These are phyloP conservation scores for Zymoseptoria crescenta DNA, from an alignment of 2,329 filamentous ascomycete genomes.

Conservation along the genomic window DNA sequence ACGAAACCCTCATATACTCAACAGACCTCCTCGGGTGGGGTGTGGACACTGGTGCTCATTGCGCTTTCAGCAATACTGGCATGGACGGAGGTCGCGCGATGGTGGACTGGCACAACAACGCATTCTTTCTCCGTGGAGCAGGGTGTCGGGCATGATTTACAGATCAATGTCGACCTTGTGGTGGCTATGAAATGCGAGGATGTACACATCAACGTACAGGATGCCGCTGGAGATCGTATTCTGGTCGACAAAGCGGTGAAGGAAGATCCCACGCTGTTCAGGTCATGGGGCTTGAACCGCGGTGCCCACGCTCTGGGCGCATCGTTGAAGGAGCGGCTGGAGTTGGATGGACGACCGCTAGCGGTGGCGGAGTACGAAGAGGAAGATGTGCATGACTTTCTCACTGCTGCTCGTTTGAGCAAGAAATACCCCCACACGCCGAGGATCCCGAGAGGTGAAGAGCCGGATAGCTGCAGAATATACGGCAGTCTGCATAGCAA, in stretches of 20 bases:
- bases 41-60: constrained; percentile 83
- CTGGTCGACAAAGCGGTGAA: constrained; percentile 67
- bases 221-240: constrained; percentile 86
- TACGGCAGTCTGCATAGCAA: constrained; percentile 88
- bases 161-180: constrained; percentile 94
- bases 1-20: constrained; percentile 89
- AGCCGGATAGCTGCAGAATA: constrained; percentile 72
- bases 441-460: constrained; percentile 41
- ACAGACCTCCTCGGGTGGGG: constrained; percentile 75
- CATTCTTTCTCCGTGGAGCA: constrained; percentile 94
- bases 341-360: constrained; percentile 54
- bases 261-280: constrained; percentile 72
- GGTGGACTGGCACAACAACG: constrained; percentile 75
- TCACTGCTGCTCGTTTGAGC: constrained; percentile 60
- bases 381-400: constrained; percentile 85
- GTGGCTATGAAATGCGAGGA: constrained; percentile 80
- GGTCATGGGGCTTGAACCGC: constrained; percentile 68
- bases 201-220: constrained; percentile 94
- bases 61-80: constrained; percentile 67
- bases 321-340: constrained; percentile 51
- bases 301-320: constrained; percentile 49
- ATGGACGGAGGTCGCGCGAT: constrained; percentile 68
- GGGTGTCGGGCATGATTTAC: constrained; percentile 74
- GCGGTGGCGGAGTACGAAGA: constrained; percentile 52
- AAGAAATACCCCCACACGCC: constrained; percentile 67